Percentiles rank a stretch among this genome's conserved stretches.
phyloP scores from a whole-genome alignment of 192 early-diverging fungal genomes.

The Endogone sp. region DNA sequence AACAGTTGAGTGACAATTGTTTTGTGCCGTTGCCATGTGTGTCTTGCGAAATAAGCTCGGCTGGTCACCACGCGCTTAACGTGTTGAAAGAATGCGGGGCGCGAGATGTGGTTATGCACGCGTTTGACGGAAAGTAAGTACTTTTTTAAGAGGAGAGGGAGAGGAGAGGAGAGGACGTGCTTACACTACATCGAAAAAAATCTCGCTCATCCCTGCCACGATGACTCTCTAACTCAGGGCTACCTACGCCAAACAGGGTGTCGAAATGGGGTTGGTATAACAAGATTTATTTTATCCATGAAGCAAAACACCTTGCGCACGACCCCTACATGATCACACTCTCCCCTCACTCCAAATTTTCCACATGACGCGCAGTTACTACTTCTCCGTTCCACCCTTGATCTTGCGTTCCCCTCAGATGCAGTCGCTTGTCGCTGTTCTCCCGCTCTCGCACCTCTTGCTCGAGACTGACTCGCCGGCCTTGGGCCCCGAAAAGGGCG shows the following conservation, averaged over 20 bases:
- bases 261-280: slow-evolving; percentile 39
- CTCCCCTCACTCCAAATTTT: neutral
- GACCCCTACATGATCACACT: too few relatives aligned
- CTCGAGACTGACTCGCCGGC: slow-evolving; percentile 57
- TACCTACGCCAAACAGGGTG: slow-evolving; percentile 36
- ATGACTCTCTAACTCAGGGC: slow-evolving; percentile 6
- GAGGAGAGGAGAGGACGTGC: neutral
- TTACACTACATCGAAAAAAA: neutral
- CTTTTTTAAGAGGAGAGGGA: neutral
- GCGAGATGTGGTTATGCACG: slow-evolving; percentile 47
- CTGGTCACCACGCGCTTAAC: slow-evolving; percentile 52
- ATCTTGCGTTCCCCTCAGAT: slow-evolving; percentile 43
- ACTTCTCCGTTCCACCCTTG: slow-evolving; percentile 55
- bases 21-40: neutral
- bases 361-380: slow-evolving; percentile 20
- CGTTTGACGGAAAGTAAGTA: slow-evolving; percentile 50
- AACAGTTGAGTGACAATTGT: too few relatives aligned
- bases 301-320: neutral
- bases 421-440: slow-evolving; percentile 34
- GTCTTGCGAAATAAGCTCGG: slow-evolving; percentile 19
- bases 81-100: slow-evolving; percentile 41
- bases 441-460: slow-evolving; percentile 46
- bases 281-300: too few relatives aligned
- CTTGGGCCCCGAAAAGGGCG: slow-evolving; percentile 41
- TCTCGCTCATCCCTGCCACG: neutral